These are phyloP conservation scores for Phytophthora hibernalis DNA, from an alignment of 352 stramenopile genomes.

Conservation along the genomic window DNA sequence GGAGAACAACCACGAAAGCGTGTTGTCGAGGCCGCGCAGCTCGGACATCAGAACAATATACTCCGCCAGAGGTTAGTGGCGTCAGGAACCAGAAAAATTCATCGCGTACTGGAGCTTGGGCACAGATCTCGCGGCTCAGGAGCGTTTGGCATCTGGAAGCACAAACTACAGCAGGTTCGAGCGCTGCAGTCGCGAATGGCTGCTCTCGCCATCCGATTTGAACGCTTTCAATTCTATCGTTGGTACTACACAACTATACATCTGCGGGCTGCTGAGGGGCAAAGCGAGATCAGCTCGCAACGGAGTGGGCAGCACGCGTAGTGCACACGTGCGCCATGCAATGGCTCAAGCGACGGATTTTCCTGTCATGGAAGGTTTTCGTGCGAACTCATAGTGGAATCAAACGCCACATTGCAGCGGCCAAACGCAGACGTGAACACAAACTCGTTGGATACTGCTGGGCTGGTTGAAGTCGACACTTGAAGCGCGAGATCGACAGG, in stretches of 20 bases:
- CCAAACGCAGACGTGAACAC: slow-evolving; percentile 6
- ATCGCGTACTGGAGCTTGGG: slow-evolving; percentile 6
- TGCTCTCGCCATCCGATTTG: background rate
- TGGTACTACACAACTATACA: slow-evolving; percentile 8
- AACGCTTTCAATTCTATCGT: slow-evolving; percentile 4
- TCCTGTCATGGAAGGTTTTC: slow-evolving; percentile 21
- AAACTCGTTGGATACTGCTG: slow-evolving; percentile 20
- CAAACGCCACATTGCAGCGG: background rate
- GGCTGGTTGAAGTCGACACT: slow-evolving; percentile 14
- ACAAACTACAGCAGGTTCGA: slow-evolving; percentile 9
- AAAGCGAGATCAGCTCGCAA: slow-evolving; percentile 6
- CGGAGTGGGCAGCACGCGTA: slow-evolving; percentile 23
- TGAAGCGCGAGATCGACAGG: slow-evolving; percentile 8
- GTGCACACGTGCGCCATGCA: slow-evolving; percentile 15
- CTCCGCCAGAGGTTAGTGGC: slow-evolving; percentile 13
- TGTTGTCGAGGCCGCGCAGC: slow-evolving; percentile 17
- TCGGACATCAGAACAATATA: slow-evolving; percentile 26
- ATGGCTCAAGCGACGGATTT: slow-evolving; percentile 19
- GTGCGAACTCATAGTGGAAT: slow-evolving; percentile 1
- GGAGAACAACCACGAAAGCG: slow-evolving; percentile 26
- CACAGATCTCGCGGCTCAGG: slow-evolving; percentile 4
- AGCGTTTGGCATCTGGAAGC: slow-evolving; percentile 21
- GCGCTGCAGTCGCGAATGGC: slow-evolving; percentile 3
- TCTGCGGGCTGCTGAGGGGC: background rate
- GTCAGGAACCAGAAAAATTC: slow-evolving; percentile 11